A percentile compares a stretch with the other conserved stretches of the same genome.
Evolutionary conservation across 257 asterid species (phyloP).

Genomic region (Scutellaria baicalensis): DNA sequence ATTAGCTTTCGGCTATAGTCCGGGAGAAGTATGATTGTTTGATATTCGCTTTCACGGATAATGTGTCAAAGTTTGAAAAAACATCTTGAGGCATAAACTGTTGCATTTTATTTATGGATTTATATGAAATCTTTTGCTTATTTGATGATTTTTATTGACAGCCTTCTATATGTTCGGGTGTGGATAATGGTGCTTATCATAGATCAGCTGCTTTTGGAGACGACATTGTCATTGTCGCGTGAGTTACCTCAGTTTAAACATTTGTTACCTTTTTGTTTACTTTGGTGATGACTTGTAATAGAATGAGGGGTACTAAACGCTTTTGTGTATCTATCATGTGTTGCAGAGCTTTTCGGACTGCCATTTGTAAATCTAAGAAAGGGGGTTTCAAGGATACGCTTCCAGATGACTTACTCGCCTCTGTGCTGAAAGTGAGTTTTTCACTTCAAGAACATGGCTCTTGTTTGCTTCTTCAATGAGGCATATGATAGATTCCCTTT

Average conservation of each 20-base stretch:
- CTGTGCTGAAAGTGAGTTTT: conserved; percentile 70
- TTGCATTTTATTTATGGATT: background rate
- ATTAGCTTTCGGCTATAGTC: background rate
- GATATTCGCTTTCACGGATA: too few relatives aligned
- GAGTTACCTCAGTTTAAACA: conserved; percentile 28
- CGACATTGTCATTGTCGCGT: conserved; percentile 89
- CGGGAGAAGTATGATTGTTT: too few relatives aligned
- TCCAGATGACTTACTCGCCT: conserved; percentile 87
- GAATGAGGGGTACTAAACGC: background rate
- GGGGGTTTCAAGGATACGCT: conserved; percentile 92
- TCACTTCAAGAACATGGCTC: background rate
- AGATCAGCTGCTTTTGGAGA: conserved; percentile 64
- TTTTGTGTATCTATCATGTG: background rate
- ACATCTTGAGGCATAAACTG: background rate
- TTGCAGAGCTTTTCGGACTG: conserved; percentile 72
- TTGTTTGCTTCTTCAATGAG: background rate
- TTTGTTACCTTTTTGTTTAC: background rate
- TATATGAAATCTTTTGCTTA: background rate
- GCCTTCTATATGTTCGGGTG: conserved; percentile 57
- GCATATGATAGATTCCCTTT: background rate
- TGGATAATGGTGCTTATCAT: conserved; percentile 35
- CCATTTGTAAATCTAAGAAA: conserved; percentile 73
- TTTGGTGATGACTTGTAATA: background rate
- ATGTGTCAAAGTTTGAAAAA: too few relatives aligned
- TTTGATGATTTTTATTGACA: conserved; percentile 18